A percentile compares a stretch with the other conserved stretches of the same genome.
phyloP scores from a whole-genome alignment of 2,329 filamentous ascomycete species.

The Dothidotthia symphoricarpi region DNA sequence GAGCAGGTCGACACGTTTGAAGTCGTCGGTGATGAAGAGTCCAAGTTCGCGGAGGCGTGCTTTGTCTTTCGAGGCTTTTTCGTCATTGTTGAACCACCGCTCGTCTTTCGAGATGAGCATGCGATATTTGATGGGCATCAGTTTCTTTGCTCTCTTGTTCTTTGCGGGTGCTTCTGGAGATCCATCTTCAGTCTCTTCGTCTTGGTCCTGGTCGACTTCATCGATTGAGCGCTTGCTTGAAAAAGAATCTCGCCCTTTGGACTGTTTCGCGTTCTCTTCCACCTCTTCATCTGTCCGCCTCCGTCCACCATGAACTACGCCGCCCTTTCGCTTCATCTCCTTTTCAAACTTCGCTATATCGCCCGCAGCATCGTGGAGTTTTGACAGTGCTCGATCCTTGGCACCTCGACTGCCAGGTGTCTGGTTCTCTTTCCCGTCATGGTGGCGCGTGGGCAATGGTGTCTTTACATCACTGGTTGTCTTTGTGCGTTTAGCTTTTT shows the following conservation, averaged over 20 bases:
- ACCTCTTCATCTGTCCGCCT: slow-evolving; percentile 42
- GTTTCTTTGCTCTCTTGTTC: slow-evolving; percentile 56
- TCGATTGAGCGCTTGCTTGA: slow-evolving; percentile 48
- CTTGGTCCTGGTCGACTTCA: slow-evolving; percentile 45
- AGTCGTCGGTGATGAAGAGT: slow-evolving; percentile 75
- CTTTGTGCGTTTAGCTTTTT: slow-evolving; percentile 30
- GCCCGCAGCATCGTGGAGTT: slow-evolving; percentile 71
- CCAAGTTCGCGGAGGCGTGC: slow-evolving; percentile 80
- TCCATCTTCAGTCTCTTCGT: slow-evolving; percentile 45
- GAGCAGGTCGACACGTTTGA: slow-evolving; percentile 75
- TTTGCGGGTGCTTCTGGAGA: slow-evolving; percentile 57
- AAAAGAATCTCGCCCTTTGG: slow-evolving; percentile 41
- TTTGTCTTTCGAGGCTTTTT: slow-evolving; percentile 76
- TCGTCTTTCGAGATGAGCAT: slow-evolving; percentile 82
- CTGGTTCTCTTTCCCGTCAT: slow-evolving; percentile 72
- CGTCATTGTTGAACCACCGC: slow-evolving; percentile 71
- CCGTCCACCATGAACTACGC: slow-evolving; percentile 57
- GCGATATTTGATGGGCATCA: slow-evolving; percentile 67
- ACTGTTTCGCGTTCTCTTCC: slow-evolving; percentile 28
- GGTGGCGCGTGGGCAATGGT: slow-evolving; percentile 46
- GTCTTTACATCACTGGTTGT: slow-evolving; percentile 46
- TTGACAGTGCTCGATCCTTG: slow-evolving; percentile 78
- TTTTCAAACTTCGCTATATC: slow-evolving; percentile 92
- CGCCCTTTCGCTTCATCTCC: slow-evolving; percentile 79
- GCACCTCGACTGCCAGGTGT: slow-evolving; percentile 84